Evolutionary conservation across 805 yeast genomes (phyloP), one percentile per base, ranked within the genome.

Genomic region (Candida coleopterorum): DNA sequence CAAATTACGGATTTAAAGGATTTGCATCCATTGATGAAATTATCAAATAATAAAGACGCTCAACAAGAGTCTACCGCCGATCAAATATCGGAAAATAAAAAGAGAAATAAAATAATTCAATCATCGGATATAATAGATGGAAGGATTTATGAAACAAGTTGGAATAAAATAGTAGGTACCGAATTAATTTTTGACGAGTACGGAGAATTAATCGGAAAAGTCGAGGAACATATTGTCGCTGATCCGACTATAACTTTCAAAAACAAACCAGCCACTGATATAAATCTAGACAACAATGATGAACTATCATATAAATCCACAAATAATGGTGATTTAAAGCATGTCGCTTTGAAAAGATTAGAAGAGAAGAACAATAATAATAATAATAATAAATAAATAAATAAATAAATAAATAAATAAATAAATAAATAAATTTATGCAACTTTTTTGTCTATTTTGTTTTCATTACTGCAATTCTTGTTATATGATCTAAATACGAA

Each of bases 81-180:
- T n/a, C 17, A 22, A 9, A 11, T 16, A 11, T 5, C 9, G 3
- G 18, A 8, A 6, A 29, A 6, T 11, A 21, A 18, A 21, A 22
- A 24, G 10, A 32, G 29, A 12, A 37, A 32, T 9, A 51, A 41
- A 12, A 51, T 44, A 4, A 46, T 57, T 25, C 55, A 57, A 41
- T 51, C 60, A 30, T 38, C 64, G 22, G 50, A 58, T 16, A 55
- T 63, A 6, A 56, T 61, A 3, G 70, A 67, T 41, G 71, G 70
- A 14, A 64, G 72, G 25, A 58, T 85, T 4, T 86, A 77, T 53
- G 76, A 78, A 55, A 93, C 95, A 2, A 62, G 68, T 16, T 89
- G 97, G 96, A 68, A 72, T 29, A 74, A 74, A 37, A 58, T 86
- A 3, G 80, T 85, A 1, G 97, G 97, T 0, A 83, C 94, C 0